Conservation (phyloP, 2,329 filamentous ascomycete genomes). For the Stachybotrys elegans region DNA sequence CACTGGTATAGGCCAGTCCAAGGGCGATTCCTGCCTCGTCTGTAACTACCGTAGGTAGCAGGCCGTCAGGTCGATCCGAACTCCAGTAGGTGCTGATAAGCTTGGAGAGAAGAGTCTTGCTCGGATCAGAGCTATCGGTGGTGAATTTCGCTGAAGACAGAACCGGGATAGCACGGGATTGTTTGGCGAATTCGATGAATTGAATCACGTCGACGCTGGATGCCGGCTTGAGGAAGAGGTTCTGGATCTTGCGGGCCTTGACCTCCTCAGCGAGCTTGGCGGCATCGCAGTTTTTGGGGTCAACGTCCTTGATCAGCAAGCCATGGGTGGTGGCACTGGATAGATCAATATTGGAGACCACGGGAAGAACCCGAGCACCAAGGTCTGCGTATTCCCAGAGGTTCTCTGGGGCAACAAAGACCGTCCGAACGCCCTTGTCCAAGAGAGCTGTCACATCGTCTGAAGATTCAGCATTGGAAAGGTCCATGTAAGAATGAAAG, state of each 20-base stretch:
- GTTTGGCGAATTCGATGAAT: slow-evolving; percentile 42
- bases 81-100: slow-evolving; percentile 71
- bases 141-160: slow-evolving; percentile 68
- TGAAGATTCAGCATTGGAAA: slow-evolving; percentile 58
- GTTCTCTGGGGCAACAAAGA: slow-evolving; percentile 73
- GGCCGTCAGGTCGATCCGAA: slow-evolving; percentile 75
- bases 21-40: slow-evolving; percentile 81
- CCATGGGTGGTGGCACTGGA: slow-evolving; percentile 42
- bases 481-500: slow-evolving; percentile 70
- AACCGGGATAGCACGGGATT: slow-evolving; percentile 62
- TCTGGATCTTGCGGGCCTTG: slow-evolving; percentile 39
- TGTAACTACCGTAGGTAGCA: slow-evolving; percentile 86
- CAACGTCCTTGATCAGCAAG: slow-evolving; percentile 48
- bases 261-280: slow-evolving; percentile 38
- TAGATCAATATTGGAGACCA: slow-evolving; percentile 41
- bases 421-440: slow-evolving; percentile 77
- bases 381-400: slow-evolving; percentile 54
- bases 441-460: slow-evolving; percentile 77
- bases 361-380: slow-evolving; percentile 50
- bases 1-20: slow-evolving; percentile 90
- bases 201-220: slow-evolving; percentile 39
- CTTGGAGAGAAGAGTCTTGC: slow-evolving; percentile 55
- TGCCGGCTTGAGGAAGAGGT: slow-evolving; percentile 46
- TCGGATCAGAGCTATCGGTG: slow-evolving; percentile 56
- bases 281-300: slow-evolving; percentile 35